Evolutionary conservation across 495 filamentous ascomycete species (phyloP).

Genomic region (Podospora comata): DNA sequence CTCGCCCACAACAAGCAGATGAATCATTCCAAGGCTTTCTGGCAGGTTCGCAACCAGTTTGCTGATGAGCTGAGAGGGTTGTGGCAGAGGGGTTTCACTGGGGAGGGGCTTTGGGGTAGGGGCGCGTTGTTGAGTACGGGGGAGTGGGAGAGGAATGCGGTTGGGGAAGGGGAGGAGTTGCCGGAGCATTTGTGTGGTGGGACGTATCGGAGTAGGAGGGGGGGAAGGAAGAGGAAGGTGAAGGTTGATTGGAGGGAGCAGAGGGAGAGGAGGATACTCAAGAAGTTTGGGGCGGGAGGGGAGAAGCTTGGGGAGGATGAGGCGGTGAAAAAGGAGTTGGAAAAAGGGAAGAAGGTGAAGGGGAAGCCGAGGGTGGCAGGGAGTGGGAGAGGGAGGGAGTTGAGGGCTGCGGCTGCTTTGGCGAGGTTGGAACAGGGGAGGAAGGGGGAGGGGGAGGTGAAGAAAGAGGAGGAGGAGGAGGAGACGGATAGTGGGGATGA

Average conservation of each 20-base stretch:
- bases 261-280: constrained; percentile 61
- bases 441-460: constrained; percentile 40
- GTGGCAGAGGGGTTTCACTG: constrained; percentile 64
- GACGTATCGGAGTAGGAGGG: constrained; percentile 55
- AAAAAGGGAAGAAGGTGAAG: constrained; percentile 56
- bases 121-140: constrained; percentile 60
- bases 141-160: constrained; percentile 50
- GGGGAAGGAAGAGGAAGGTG: constrained; percentile 51
- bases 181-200: constrained; percentile 69
- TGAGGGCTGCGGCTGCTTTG: constrained; percentile 72
- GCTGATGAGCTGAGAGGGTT: constrained; percentile 60
- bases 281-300: constrained; percentile 72
- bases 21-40: constrained; percentile 74
- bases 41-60: constrained; percentile 66
- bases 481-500: constrained; percentile 41
- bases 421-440: constrained; percentile 63
- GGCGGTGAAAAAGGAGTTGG: constrained; percentile 57
- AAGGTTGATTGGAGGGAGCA: constrained; percentile 59
- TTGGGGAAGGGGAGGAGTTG: constrained; percentile 50
- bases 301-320: constrained; percentile 64
- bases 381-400: constrained; percentile 66
- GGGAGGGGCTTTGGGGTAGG: constrained; percentile 74
- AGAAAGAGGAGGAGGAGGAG: constrained; percentile 31
- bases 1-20: constrained; percentile 80
- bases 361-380: constrained; percentile 68